Percentiles rank a stretch among this genome's conserved stretches.
These are phyloP conservation scores for Colletotrichum endophyticum DNA, from an alignment of 2,329 filamentous ascomycete genomes.

Conservation along the genomic window DNA sequence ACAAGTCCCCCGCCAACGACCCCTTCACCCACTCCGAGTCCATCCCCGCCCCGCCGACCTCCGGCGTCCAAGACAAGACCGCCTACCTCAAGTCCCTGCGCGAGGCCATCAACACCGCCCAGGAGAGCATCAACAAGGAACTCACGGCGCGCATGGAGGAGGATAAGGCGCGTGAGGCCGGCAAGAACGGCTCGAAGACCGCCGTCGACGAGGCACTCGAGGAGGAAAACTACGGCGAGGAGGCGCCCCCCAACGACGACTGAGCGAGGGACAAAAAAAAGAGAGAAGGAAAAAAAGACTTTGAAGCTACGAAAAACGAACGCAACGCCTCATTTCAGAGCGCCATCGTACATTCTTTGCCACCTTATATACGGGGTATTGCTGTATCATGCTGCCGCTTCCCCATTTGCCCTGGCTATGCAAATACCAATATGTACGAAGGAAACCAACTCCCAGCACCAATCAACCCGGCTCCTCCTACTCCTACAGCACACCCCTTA, in stretches of 20 bases:
- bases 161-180: slow-evolving; percentile 61
- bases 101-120: slow-evolving; percentile 60
- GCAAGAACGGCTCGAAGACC: slow-evolving; percentile 22
- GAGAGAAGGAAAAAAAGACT: background rate
- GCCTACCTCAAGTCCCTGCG: slow-evolving; percentile 66
- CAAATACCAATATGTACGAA: slow-evolving; percentile 24
- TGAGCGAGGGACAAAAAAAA: slow-evolving; percentile 11
- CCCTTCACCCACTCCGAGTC: slow-evolving; percentile 48
- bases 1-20: slow-evolving; percentile 55
- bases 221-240: slow-evolving; percentile 86
- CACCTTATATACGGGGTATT: slow-evolving; percentile 29
- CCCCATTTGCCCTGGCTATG: slow-evolving; percentile 22
- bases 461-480: background rate
- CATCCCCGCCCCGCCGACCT: slow-evolving; percentile 37
- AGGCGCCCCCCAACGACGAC: slow-evolving; percentile 72
- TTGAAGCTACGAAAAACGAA: background rate
- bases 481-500: slow-evolving; percentile 19
- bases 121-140: slow-evolving; percentile 71
- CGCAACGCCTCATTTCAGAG: background rate
- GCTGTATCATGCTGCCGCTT: slow-evolving; percentile 27
- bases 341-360: slow-evolving; percentile 8
- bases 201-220: slow-evolving; percentile 60
- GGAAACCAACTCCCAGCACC: slow-evolving; percentile 6
- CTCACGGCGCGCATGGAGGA: slow-evolving; percentile 77
- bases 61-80: slow-evolving; percentile 55